These are phyloP conservation scores for Botrytis byssoidea DNA, from an alignment of 2,329 filamentous ascomycete genomes.

Conservation along the genomic window DNA sequence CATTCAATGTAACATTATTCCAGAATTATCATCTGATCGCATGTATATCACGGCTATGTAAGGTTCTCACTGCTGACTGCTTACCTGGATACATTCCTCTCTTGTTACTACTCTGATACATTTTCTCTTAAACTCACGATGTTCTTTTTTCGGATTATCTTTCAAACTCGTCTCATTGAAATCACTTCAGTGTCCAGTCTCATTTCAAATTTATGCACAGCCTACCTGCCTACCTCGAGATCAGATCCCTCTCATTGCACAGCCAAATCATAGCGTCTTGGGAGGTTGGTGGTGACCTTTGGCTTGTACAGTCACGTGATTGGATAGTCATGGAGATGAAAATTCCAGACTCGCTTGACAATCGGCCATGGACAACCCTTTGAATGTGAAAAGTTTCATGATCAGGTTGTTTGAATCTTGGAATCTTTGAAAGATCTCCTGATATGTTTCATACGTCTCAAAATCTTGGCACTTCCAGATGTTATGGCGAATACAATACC, in stretches of 20 bases:
- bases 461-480: background rate
- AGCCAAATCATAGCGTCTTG: background rate
- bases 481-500: background rate
- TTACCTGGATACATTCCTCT: background rate
- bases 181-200: background rate
- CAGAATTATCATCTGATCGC: background rate
- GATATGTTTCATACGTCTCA: background rate
- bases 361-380: background rate
- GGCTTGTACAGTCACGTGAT: background rate
- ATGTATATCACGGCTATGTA: conserved; percentile 1
- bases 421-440: background rate
- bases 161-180: background rate
- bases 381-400: background rate
- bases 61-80: background rate
- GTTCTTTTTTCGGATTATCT: background rate
- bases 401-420: background rate
- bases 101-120: background rate
- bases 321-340: background rate
- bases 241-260: background rate
- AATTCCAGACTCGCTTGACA: background rate
- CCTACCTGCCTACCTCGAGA: background rate
- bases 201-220: background rate
- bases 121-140: background rate
- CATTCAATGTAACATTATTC: background rate
- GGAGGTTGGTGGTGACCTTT: background rate